These are phyloP conservation scores for Ensete ventricosum DNA, from an alignment of 176 grass and related monocot genomes.

Conservation along the genomic window DNA sequence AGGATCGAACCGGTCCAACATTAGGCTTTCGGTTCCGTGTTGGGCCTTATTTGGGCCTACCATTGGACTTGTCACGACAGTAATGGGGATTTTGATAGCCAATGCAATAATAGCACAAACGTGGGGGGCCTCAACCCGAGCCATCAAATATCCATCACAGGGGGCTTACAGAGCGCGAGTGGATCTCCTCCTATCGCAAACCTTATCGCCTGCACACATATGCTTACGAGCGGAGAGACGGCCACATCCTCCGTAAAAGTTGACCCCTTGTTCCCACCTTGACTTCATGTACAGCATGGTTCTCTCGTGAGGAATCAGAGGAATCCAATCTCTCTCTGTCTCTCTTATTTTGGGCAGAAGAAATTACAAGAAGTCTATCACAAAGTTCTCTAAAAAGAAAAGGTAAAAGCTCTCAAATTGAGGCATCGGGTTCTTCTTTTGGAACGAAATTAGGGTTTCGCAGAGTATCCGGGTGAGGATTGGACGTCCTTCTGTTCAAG, in stretches of 20 bases:
- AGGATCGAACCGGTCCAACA: too few relatives aligned
- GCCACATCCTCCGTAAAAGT: slow-evolving; percentile 5
- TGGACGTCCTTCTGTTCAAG: background rate
- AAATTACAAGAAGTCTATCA: background rate
- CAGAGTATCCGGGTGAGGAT: background rate
- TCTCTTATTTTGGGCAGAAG: background rate
- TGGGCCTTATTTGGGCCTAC: too few relatives aligned
- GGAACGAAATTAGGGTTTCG: slow-evolving; percentile 8
- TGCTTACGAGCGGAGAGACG: slow-evolving; percentile 3
- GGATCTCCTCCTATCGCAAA: slow-evolving; percentile 6
- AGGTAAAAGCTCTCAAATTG: background rate
- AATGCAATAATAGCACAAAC: too few relatives aligned
- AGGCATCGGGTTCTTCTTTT: background rate
- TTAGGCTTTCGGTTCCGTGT: too few relatives aligned
- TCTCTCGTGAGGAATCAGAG: too few relatives aligned
- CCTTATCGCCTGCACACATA: slow-evolving; percentile 12
- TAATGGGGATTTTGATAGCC: too few relatives aligned
- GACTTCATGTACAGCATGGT: background rate
- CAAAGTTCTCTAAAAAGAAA: background rate
- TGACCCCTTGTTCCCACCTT: background rate
- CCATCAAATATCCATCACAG: background rate
- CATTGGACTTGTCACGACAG: too few relatives aligned
- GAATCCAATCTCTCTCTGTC: too few relatives aligned
- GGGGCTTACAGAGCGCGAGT: background rate
- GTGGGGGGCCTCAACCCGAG: background rate